Evolutionary conservation across 2,329 filamentous ascomycete genomes (phyloP).

Genomic region (Fusarium circinatum): DNA sequence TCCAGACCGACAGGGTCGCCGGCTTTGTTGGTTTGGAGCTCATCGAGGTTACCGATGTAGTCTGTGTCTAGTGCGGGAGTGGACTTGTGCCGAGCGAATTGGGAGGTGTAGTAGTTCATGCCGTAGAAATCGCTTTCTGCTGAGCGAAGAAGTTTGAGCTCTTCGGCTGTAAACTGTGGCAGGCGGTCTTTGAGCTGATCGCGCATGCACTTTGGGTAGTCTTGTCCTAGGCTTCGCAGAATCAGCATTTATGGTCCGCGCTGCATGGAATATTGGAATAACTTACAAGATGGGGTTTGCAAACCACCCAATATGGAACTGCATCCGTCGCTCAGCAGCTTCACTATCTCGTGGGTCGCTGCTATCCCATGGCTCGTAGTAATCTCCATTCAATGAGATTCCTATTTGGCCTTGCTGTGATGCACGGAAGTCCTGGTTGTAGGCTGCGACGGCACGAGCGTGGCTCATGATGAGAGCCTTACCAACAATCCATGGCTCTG

Average conservation of each 20-base stretch:
- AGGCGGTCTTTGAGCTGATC: slow-evolving; percentile 47
- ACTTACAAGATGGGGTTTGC: slow-evolving; percentile 50
- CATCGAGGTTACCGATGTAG: slow-evolving; percentile 22
- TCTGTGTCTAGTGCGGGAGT: neutral
- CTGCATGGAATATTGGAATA: too few relatives aligned
- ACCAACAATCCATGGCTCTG: slow-evolving; percentile 51
- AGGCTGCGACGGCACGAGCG: slow-evolving; percentile 46
- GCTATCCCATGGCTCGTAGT: slow-evolving; percentile 51
- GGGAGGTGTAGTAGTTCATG: slow-evolving; percentile 35
- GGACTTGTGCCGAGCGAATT: slow-evolving; percentile 12
- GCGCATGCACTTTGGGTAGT: slow-evolving; percentile 52
- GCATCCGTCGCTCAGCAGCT: slow-evolving; percentile 49
- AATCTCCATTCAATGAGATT: slow-evolving; percentile 53
- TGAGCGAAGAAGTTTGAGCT: slow-evolving; percentile 41
- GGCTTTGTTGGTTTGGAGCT: slow-evolving; percentile 13
- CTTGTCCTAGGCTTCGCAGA: slow-evolving; percentile 37
- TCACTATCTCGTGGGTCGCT: slow-evolving; percentile 40
- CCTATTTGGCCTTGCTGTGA: slow-evolving; percentile 48
- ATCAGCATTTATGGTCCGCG: too few relatives aligned
- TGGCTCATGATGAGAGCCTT: slow-evolving; percentile 52
- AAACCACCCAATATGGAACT: slow-evolving; percentile 54
- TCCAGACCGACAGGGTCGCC: slow-evolving; percentile 3
- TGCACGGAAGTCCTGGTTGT: slow-evolving; percentile 47
- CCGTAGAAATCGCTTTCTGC: slow-evolving; percentile 38
- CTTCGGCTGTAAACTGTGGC: slow-evolving; percentile 43